Evolutionary conservation across 1,284 basidiomycete species (phyloP), one percentile per base, ranked within the genome.

Genomic region (Anthracocystis panici-leucophaei): DNA sequence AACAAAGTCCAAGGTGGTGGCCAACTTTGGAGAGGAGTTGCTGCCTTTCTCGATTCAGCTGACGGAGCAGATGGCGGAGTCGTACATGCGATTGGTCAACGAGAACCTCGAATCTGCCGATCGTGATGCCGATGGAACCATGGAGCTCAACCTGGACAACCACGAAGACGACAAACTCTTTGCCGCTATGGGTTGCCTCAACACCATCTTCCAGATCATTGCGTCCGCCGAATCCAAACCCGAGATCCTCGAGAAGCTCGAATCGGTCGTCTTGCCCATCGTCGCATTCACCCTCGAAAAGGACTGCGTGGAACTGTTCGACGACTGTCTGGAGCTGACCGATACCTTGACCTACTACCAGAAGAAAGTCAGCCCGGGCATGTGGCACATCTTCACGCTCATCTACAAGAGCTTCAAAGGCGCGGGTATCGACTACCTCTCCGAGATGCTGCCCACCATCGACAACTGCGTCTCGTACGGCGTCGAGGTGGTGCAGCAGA

Each of bases 401-500:
- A 93, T 92, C 0, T 94, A 93, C 86, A 89, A 89, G 66, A 87
- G 92, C n/a, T 93, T 95, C 89, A 94, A 93, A 86, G 87, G 89
- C 5, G 91, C 92, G 40, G 93, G 92, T 14, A 87, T 93, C 45
- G 93, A 95, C 86, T 95, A 93, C 88, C 62, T 79, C n/a, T 67
- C 74, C 79, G 94, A 96, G 84, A 95, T 95, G 93, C 88, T 94
- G 46, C 92, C 93, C 9, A 91, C 92, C 3, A 86, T 96, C 60
- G 93, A 95, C 87, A 96, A 96, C 88, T 93, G 94, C 85, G 88
- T 96, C 57, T 93, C 92, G 14, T 95, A 91, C 82, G 94, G 94
- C 11, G 88, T 89, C 20, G 92, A 93, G 14, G 87, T 90, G 14
- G 91, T 96, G 86, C 91, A 91, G 79, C 82, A 89, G 35, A 90